A percentile compares a stretch with the other conserved stretches of the same genome.
phyloP scores from a whole-genome alignment of 2,329 filamentous ascomycete genomes.

The Penicillium sp. region DNA sequence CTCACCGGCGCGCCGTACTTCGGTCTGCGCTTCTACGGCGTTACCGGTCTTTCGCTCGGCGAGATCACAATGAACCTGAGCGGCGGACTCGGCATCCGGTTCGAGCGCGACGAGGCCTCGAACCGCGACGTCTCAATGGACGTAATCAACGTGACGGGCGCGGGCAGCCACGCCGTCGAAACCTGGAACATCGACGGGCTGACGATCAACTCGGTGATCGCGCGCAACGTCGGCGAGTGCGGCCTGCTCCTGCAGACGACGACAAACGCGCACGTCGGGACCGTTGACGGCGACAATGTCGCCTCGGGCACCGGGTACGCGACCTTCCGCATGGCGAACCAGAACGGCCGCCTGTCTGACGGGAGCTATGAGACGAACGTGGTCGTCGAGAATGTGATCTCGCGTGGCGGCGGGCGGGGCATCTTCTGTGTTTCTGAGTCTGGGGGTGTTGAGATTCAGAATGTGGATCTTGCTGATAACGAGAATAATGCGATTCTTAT shows the following conservation, averaged over 20 bases:
- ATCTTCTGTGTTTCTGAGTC: conserved; percentile 20
- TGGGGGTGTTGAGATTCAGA: conserved; percentile 15
- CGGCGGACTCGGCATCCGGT: conserved; percentile 19
- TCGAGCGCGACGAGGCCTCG: conserved; percentile 20
- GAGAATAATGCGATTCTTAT: conserved; percentile 21
- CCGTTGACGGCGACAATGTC: conserved; percentile 18
- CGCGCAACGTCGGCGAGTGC: conserved; percentile 20
- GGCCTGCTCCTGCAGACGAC: conserved; percentile 17
- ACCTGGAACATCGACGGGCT: conserved; percentile 23
- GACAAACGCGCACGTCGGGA: conserved; percentile 16
- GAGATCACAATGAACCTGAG: conserved; percentile 19
- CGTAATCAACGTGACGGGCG: conserved; percentile 13
- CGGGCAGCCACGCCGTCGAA: conserved; percentile 21
- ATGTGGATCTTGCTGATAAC: conserved; percentile 15
- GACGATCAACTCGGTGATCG: conserved; percentile 18
- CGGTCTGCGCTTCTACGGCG: conserved; percentile 18
- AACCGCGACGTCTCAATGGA: conserved; percentile 21
- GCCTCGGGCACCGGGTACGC: conserved; percentile 18
- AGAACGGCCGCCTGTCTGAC: conserved; percentile 13
- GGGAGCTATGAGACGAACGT: conserved; percentile 20
- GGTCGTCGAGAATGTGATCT: conserved; percentile 16
- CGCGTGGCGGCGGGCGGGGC: conserved; percentile 17
- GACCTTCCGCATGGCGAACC: conserved; percentile 19
- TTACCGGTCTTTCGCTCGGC: conserved; percentile 11
- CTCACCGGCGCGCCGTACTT: conserved; percentile 20